Conservation (phyloP, 1,139 yeast species). For the Geotrichum restrictum region DNA sequence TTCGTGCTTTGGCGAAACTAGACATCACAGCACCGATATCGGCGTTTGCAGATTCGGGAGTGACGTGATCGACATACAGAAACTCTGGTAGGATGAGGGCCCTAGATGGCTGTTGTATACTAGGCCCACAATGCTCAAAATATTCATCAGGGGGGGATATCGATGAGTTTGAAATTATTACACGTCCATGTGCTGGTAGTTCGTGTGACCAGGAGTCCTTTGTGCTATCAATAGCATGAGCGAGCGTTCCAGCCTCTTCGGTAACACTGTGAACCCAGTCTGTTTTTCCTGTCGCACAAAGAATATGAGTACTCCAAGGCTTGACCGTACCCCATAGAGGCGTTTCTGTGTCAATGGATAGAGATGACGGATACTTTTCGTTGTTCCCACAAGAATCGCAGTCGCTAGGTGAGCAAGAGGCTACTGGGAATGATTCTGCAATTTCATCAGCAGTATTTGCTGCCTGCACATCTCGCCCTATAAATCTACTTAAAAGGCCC, state of each 20-base stretch:
- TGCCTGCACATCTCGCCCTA: not conserved
- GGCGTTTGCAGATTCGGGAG: slow-evolving; percentile 43
- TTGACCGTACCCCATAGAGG: slow-evolving; percentile 69
- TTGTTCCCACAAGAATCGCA: slow-evolving; percentile 32
- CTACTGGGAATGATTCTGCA: slow-evolving; percentile 23
- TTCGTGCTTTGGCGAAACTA: slow-evolving; percentile 22
- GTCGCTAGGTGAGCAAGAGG: slow-evolving; percentile 33
- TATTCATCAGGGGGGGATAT: slow-evolving; percentile 33
- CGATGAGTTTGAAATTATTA: slow-evolving; percentile 38
- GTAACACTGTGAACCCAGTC: slow-evolving; percentile 84
- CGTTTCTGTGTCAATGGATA: slow-evolving; percentile 51
- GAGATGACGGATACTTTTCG: slow-evolving; percentile 51
- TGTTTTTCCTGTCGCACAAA: slow-evolving; percentile 75
- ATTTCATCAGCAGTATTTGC: slow-evolving; percentile 25
- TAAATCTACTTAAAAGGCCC: slow-evolving; percentile 12
- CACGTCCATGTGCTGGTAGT: slow-evolving; percentile 28
- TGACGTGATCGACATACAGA: slow-evolving; percentile 58
- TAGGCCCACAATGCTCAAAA: slow-evolving; percentile 26
- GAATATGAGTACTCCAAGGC: slow-evolving; percentile 64
- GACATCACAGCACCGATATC: slow-evolving; percentile 48
- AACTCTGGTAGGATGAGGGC: slow-evolving; percentile 73
- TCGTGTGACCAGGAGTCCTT: not conserved
- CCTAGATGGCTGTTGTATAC: slow-evolving; percentile 23
- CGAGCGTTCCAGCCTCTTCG: slow-evolving; percentile 51
- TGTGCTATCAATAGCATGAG: slow-evolving; percentile 42